Evolutionary conservation across 768 basidiomycete genomes (phyloP).

Genomic region (Termitomyces sp.): DNA sequence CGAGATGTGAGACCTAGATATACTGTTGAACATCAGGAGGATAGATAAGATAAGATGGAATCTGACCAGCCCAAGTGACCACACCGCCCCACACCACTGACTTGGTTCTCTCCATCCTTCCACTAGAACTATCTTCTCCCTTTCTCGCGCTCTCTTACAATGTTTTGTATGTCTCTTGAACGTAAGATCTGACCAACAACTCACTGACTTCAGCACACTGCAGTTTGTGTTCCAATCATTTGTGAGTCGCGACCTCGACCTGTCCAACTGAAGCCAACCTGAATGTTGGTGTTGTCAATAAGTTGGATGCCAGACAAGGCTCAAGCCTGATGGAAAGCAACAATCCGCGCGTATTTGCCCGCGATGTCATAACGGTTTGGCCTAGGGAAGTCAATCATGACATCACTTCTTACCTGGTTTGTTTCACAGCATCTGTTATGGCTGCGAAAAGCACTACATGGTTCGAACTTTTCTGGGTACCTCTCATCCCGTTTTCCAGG

Average conservation of each 20-base stretch:
- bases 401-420: constrained; percentile 2
- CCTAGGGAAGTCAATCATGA: constrained; percentile 1
- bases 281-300: neutral
- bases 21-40: too few relatives aligned
- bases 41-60: too few relatives aligned
- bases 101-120: neutral
- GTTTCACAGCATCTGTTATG: constrained; percentile 50
- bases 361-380: constrained; percentile 65
- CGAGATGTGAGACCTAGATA: too few relatives aligned
- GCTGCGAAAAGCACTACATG: constrained; percentile 63
- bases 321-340: constrained; percentile 53
- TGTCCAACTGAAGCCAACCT: neutral
- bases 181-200: neutral
- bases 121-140: neutral
- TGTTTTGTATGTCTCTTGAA: constrained; percentile 22
- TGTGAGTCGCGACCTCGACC: constrained; percentile 30
- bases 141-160: neutral
- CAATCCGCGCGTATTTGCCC: constrained; percentile 57
- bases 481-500: constrained; percentile 60
- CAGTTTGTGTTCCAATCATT: constrained; percentile 53
- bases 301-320: constrained; percentile 67
- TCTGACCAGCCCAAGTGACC: neutral
- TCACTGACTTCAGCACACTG: neutral
- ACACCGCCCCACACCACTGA: neutral
- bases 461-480: constrained; percentile 78